phyloP scores from a whole-genome alignment of 1,139 yeast genomes.

The Suhomyces panamericanus region DNA sequence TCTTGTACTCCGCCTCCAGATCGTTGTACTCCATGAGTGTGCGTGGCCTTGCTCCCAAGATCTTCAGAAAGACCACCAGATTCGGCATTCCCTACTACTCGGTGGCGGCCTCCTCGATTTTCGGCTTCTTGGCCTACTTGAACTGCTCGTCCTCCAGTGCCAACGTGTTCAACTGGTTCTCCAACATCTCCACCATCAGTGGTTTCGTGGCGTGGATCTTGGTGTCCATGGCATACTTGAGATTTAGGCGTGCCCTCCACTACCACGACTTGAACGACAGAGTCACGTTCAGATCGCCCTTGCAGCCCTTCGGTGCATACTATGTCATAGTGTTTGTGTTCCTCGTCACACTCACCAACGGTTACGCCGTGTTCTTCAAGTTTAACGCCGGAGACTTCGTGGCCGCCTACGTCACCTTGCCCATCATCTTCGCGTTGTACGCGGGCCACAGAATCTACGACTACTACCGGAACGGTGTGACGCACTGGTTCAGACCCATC shows the following conservation, averaged over 20 bases:
- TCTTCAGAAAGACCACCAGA: conserved; percentile 56
- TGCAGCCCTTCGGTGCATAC: conserved; percentile 54
- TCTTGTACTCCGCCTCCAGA: conserved; percentile 70
- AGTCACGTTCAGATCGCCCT: conserved; percentile 48
- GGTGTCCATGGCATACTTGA: conserved; percentile 45
- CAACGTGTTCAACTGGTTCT: conserved; percentile 63
- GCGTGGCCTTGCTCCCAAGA: conserved; percentile 62
- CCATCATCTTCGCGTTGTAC: conserved; percentile 51
- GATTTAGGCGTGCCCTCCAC: conserved; percentile 55
- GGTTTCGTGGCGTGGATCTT: conserved; percentile 71
- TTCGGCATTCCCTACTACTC: conserved; percentile 63
- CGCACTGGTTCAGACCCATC: conserved; percentile 37
- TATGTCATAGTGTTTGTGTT: conserved; percentile 48
- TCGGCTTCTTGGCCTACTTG: conserved; percentile 63
- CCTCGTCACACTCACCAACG: conserved; percentile 54
- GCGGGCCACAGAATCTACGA: conserved; percentile 41
- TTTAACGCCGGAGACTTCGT: conserved; percentile 53
- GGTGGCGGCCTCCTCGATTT: conserved; percentile 41
- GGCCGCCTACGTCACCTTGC: conserved; percentile 63
- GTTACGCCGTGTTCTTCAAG: conserved; percentile 57
- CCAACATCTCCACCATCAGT: conserved; percentile 68
- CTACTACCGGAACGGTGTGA: conserved; percentile 29
- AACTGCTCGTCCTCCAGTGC: conserved; percentile 55
- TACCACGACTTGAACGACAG: conserved; percentile 44
- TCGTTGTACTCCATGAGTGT: conserved; percentile 62